A percentile compares a stretch with the other conserved stretches of the same genome.
phyloP scores from a whole-genome alignment of 148 eudicot species.

The Rhododendron kiyosumense region DNA sequence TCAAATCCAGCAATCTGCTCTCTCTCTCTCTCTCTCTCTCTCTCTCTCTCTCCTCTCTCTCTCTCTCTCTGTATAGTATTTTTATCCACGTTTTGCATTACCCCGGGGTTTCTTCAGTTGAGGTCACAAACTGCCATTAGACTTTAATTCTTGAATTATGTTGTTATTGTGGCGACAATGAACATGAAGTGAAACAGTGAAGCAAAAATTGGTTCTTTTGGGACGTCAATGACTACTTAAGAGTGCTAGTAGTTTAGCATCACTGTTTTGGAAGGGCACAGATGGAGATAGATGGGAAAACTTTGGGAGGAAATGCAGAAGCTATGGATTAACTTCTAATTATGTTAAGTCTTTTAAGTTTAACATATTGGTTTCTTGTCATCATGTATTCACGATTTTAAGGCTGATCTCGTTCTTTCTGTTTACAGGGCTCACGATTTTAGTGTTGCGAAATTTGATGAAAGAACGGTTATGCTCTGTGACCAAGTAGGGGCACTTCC shows the following conservation, averaged over 20 bases:
- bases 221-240: background rate
- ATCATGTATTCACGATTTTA: background rate
- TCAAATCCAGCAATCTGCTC: background rate
- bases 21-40: background rate
- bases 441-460: constrained; percentile 81
- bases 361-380: background rate
- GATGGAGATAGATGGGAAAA: background rate
- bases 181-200: background rate
- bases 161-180: background rate
- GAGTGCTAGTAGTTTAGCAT: background rate
- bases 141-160: background rate
- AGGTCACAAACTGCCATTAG: background rate
- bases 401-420: background rate
- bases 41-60: background rate
- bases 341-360: background rate
- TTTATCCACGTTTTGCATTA: background rate
- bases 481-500: constrained; percentile 62
- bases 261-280: background rate
- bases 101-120: background rate
- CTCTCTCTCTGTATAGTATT: background rate
- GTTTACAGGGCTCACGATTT: constrained; percentile 65
- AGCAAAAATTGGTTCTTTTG: background rate
- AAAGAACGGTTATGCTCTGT: constrained; percentile 81
- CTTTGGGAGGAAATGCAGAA: background rate
- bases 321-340: background rate